Percentiles rank a stretch among this genome's conserved stretches.
phyloP scores from a whole-genome alignment of 176 grass and related monocot genomes.

The Echinochloa phyllopogon region DNA sequence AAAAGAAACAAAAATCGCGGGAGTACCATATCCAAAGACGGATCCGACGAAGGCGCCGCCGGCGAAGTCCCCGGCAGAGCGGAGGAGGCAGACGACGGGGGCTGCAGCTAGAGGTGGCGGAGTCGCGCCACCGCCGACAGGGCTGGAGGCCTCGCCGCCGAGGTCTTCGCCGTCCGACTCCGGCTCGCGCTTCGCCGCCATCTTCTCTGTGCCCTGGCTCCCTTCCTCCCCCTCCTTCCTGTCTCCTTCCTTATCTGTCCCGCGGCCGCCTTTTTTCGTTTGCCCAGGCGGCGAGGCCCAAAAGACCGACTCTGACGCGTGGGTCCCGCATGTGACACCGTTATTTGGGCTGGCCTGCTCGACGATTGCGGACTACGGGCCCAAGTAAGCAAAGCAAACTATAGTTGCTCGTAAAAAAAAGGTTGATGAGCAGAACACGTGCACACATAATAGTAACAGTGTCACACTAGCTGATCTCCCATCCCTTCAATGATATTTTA shows the following conservation, averaged over 20 bases:
- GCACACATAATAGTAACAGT: not conserved
- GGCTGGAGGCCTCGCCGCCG: conserved; percentile 40
- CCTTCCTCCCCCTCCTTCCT: not conserved
- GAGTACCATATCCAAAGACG: conserved; percentile 85
- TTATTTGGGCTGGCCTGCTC: not conserved
- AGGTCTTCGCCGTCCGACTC: conserved; percentile 59
- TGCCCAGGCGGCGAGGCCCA: not conserved
- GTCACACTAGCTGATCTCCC: not conserved
- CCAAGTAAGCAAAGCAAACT: not conserved
- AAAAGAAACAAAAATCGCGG: not conserved
- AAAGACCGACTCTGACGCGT: not conserved
- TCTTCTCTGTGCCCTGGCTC: conserved; percentile 1
- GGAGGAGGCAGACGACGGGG: conserved; percentile 67
- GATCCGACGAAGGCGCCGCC: conserved; percentile 79
- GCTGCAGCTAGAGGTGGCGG: conserved; percentile 17
- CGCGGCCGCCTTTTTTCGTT: not conserved
- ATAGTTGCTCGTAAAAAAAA: not conserved
- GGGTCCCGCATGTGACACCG: not conserved
- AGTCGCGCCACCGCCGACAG: conserved; percentile 13
- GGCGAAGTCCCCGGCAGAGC: conserved; percentile 76
- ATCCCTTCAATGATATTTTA: not conserved
- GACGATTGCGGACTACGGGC: not conserved
- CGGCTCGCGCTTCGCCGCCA: conserved; percentile 63
- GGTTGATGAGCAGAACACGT: no score
- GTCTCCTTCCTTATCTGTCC: conserved; percentile 43